Evolutionary conservation across 2,329 filamentous ascomycete species (phyloP).

Genomic region (Drechslerella coelobrocha): DNA sequence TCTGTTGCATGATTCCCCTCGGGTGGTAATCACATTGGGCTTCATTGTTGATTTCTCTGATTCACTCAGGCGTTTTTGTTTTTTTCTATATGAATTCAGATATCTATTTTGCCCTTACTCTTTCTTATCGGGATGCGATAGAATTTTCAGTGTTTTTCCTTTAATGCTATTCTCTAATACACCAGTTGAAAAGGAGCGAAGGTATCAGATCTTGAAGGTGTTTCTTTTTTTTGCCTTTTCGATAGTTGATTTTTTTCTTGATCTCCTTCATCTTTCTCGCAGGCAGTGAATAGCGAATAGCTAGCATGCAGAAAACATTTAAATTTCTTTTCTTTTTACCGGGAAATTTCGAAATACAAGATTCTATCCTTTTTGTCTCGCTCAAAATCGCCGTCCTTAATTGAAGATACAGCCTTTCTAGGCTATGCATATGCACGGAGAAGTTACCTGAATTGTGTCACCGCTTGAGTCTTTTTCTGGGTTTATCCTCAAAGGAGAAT

Average conservation of each 20-base stretch:
- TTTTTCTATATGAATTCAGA: conserved; percentile 23
- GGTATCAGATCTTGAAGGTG: conserved; percentile 8
- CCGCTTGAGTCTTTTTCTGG: neutral
- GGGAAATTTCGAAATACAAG: conserved; percentile 48
- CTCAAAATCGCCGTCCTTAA: neutral
- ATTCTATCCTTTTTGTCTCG: conserved; percentile 9
- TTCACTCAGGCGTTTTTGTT: conserved; percentile 22
- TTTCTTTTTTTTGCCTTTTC: conserved; percentile 18
- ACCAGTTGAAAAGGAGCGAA: conserved; percentile 51
- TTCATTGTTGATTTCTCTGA: conserved; percentile 32
- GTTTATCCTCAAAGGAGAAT: too few relatives aligned
- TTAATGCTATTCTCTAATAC: conserved; percentile 46
- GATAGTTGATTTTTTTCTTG: too few relatives aligned
- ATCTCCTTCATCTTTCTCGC: too few relatives aligned
- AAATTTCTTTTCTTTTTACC: too few relatives aligned
- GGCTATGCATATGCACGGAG: neutral
- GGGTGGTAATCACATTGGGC: conserved; percentile 51
- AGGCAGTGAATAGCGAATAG: too few relatives aligned
- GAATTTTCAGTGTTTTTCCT: conserved; percentile 46
- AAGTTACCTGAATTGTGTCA: neutral
- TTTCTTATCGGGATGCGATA: conserved; percentile 47
- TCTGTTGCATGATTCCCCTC: conserved; percentile 51
- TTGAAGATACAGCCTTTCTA: neutral
- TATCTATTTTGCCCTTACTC: conserved; percentile 43
- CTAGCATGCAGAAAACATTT: too few relatives aligned